A percentile compares a stretch with the other conserved stretches of the same genome.
Evolutionary conservation across 805 yeast species (phyloP).

Genomic region (Metschnikowia corniflorae): DNA sequence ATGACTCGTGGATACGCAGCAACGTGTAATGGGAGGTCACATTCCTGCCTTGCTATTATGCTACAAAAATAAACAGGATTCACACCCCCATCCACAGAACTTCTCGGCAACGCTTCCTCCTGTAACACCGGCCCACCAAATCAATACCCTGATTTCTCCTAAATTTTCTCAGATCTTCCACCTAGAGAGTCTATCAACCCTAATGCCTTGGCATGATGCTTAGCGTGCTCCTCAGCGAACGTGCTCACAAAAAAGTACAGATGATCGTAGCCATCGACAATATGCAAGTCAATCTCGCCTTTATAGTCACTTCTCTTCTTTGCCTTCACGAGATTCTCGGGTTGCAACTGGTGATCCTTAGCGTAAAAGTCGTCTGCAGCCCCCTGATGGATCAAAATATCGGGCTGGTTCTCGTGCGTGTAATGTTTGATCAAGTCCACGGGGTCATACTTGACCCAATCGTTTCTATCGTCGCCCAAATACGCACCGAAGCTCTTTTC

Average conservation of each 20-base stretch:
- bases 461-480: slow-evolving; percentile 56
- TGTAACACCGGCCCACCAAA: too few species aligned
- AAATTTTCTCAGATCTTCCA: too few species aligned
- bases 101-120: too few species aligned
- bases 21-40: too few species aligned
- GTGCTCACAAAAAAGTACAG: slow-evolving; percentile 81
- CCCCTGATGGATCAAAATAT: slow-evolving; percentile 82
- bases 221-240: slow-evolving; percentile 79
- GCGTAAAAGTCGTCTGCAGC: slow-evolving; percentile 68
- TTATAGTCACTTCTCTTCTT: slow-evolving; percentile 55
- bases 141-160: too few species aligned
- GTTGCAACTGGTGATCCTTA: slow-evolving; percentile 61
- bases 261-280: slow-evolving; percentile 86
- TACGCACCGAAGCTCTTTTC: slow-evolving; percentile 76
- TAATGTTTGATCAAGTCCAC: slow-evolving; percentile 61
- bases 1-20: too few species aligned
- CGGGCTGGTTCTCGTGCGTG: slow-evolving; percentile 47
- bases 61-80: too few species aligned
- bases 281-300: slow-evolving; percentile 54
- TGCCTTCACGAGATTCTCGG: slow-evolving; percentile 65
- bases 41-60: too few species aligned
- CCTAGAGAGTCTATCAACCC: slow-evolving; percentile 25
- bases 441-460: slow-evolving; percentile 85
- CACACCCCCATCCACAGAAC: too few species aligned
- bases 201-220: slow-evolving; percentile 74